Evolutionary conservation across 306 rosid species (phyloP).

Genomic region (Prunus dulcis): DNA sequence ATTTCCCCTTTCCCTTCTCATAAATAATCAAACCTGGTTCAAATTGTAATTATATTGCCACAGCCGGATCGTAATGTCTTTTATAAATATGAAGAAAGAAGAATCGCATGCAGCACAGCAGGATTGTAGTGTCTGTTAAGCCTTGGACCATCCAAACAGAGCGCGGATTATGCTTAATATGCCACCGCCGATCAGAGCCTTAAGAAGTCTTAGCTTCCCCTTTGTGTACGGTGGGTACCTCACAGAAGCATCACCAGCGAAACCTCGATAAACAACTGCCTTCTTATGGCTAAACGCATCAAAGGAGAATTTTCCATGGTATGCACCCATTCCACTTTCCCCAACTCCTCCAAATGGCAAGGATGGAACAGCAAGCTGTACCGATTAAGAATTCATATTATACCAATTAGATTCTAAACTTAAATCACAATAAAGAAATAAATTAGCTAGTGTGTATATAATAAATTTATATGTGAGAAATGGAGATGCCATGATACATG

Average conservation of each 20-base stretch:
- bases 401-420: neutral
- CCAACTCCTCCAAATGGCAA: constrained; percentile 99
- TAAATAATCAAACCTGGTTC: neutral
- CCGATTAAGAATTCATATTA: constrained; percentile 6
- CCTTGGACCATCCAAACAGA: constrained; percentile 66
- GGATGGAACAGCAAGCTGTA: constrained; percentile 72
- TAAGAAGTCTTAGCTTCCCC: constrained; percentile 62
- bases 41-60: neutral
- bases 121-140: constrained; percentile 7
- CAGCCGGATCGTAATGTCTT: neutral
- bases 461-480: neutral
- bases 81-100: constrained; percentile 22
- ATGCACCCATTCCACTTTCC: constrained; percentile 93
- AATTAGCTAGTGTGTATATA: neutral
- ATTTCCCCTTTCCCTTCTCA: neutral
- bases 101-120: neutral
- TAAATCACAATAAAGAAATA: neutral
- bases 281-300: constrained; percentile 95
- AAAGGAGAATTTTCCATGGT: constrained; percentile 95
- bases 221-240: constrained; percentile 89
- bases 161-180: constrained; percentile 57
- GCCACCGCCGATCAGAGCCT: constrained; percentile 77
- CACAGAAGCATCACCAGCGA: constrained; percentile 62
- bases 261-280: constrained; percentile 82
- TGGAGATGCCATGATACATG: neutral